Evolutionary conservation across 2,329 filamentous ascomycete genomes (phyloP), one percentile per base, ranked within the genome.

Genomic region (Thielaviopsis ethacetica): DNA sequence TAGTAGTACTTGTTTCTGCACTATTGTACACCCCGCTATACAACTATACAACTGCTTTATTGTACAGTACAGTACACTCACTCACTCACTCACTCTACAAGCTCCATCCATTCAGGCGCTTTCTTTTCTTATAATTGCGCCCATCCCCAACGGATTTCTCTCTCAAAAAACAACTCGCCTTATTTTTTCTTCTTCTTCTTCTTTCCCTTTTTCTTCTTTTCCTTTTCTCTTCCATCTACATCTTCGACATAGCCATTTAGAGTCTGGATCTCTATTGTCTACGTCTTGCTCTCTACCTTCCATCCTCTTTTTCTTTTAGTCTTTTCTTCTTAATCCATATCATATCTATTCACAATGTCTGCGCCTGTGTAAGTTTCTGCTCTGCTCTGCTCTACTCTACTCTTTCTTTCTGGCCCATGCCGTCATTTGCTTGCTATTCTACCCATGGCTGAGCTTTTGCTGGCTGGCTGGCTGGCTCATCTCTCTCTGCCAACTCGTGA

Each of bases 321-420:
- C 26, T 53, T 56, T 56, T 26, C 52, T 49, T 38, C 49, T 27
- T 21, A 57, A 44, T 22, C n/a, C n/a, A n/a, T n/a, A n/a, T n/a
- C 58, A n/a, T 27, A 56, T 53, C 41, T 57, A 63, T 63, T 70
- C 73, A 79, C 72, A 72, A 82, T 83, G 80, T 82, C 80, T 77
- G 78, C 79, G 71, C 72, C 82, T 73, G 80, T 82, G 82, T 85
- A 81, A 84, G 82, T 83, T 63, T 60, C 61, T 59, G 56, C n/a
- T n/a, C n/a, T n/a, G n/a, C n/a, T n/a, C n/a, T n/a, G n/a, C n/a
- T n/a, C n/a, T n/a, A n/a, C n/a, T n/a, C n/a, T n/a, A n/a, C n/a
- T n/a, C n/a, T n/a, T 34, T 17, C 58, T 51, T 22, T 50, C 22
- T 52, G 38, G 30, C 27, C 54, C 44, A 34, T 27, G 34, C 53